These are phyloP conservation scores for Calonectria henricotiae DNA, from an alignment of 2,329 filamentous ascomycete genomes.

Conservation along the genomic window DNA sequence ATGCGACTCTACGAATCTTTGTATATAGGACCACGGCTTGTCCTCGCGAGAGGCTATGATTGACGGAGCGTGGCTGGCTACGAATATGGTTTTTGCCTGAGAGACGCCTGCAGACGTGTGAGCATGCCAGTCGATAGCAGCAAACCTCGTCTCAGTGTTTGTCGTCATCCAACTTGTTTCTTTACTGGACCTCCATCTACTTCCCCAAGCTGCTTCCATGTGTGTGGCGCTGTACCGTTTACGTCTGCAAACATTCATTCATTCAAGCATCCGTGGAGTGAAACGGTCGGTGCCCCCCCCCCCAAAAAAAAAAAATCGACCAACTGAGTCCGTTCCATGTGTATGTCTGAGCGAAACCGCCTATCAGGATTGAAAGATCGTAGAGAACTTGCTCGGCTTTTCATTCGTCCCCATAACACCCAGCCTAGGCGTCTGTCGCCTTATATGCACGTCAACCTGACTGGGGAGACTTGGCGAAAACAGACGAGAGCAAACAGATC, in stretches of 20 bases:
- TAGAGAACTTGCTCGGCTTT: not conserved
- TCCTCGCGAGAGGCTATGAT: not conserved
- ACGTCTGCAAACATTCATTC: constrained; percentile 8
- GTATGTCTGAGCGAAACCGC: not conserved
- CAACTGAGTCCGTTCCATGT: not conserved
- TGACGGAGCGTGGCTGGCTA: not conserved
- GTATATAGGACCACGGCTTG: not conserved
- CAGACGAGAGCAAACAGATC: not conserved
- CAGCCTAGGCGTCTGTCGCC: not conserved
- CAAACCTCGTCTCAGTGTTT: not conserved
- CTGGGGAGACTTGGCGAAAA: constrained; percentile 13
- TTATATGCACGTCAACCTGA: constrained; percentile 16
- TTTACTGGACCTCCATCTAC: not conserved
- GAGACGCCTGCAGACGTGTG: not conserved
- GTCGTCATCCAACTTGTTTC: not conserved
- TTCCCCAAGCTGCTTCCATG: not conserved
- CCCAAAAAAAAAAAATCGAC: constrained; percentile 5
- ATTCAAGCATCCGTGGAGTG: constrained; percentile 9
- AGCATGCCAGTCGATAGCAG: constrained; percentile 13
- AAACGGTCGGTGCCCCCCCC: not conserved
- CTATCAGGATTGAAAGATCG: not conserved
- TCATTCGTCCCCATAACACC: not conserved
- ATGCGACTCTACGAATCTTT: constrained; percentile 23
- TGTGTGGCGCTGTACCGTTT: constrained; percentile 23
- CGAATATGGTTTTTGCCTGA: not conserved